Conservation (phyloP, 2,329 filamentous ascomycete genomes). For the Penicillium sp. region DNA sequence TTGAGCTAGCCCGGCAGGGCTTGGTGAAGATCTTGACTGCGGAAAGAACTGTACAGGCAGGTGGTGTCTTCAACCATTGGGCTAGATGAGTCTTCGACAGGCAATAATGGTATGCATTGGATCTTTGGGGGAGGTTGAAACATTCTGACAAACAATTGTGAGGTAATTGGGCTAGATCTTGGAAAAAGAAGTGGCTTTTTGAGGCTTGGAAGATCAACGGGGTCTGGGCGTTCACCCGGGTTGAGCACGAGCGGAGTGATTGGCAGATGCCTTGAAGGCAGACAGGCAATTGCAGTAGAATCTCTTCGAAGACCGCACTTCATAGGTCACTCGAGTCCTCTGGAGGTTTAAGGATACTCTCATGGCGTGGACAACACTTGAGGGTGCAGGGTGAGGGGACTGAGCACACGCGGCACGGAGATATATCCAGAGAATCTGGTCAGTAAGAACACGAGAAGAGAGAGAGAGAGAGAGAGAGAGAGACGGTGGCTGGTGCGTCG, state of each 20-base stretch:
- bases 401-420: neutral
- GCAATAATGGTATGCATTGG: neutral
- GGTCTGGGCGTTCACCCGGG: conserved; percentile 2
- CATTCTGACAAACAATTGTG: neutral
- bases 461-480: neutral
- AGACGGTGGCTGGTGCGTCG: conserved; percentile 16
- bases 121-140: neutral
- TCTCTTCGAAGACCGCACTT: conserved; percentile 1
- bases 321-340: neutral
- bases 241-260: neutral
- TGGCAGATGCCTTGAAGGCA: conserved; percentile 9
- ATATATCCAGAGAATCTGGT: neutral
- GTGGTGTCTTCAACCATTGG: neutral
- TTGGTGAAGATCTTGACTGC: conserved; percentile 4
- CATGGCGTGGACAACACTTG: no score
- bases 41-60: neutral
- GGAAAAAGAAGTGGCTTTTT: neutral
- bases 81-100: neutral
- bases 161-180: neutral
- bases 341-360: neutral
- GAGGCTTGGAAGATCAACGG: neutral
- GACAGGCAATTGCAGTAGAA: neutral
- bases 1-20: conserved; percentile 49
- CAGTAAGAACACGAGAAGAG: neutral
- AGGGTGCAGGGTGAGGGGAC: neutral